Conservation (phyloP, 1,284 basidiomycete species). For the Hemileia vastatrix region DNA sequence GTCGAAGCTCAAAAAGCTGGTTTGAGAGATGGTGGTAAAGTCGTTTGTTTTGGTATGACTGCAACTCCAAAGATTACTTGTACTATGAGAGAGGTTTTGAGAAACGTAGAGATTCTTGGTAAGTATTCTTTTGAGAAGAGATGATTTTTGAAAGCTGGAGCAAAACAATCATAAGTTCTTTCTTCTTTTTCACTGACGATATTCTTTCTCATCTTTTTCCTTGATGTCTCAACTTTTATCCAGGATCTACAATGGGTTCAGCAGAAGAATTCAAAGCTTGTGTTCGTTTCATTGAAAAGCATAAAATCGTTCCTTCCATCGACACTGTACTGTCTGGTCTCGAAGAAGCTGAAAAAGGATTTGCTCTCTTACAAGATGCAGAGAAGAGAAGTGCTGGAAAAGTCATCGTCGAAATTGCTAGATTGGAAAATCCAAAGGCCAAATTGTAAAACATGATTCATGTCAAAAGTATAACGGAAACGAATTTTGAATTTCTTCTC, state of each 20-base stretch:
- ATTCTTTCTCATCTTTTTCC: neutral
- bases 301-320: conserved; percentile 6
- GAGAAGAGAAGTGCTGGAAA: conserved; percentile 24
- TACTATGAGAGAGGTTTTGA: conserved; percentile 13
- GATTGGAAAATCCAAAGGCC: conserved; percentile 15
- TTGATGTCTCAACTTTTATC: neutral
- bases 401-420: conserved; percentile 13
- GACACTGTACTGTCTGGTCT: conserved; percentile 2
- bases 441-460: conserved; percentile 21
- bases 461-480: neutral
- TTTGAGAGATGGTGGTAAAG: conserved; percentile 7
- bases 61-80: neutral
- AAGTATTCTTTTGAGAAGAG: conserved; percentile 3
- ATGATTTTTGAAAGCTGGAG: neutral
- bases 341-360: conserved; percentile 27
- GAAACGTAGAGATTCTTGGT: conserved; percentile 24
- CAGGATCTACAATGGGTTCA: conserved; percentile 26
- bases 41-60: conserved; percentile 20
- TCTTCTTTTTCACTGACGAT: neutral
- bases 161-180: neutral
- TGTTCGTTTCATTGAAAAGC: conserved; percentile 6
- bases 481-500: no score
- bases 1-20: conserved; percentile 19
- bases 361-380: conserved; percentile 9
- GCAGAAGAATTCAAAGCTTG: conserved; percentile 11